These are phyloP conservation scores for Ogataea dorogensis DNA, from an alignment of 805 yeast species.

Conservation along the genomic window DNA sequence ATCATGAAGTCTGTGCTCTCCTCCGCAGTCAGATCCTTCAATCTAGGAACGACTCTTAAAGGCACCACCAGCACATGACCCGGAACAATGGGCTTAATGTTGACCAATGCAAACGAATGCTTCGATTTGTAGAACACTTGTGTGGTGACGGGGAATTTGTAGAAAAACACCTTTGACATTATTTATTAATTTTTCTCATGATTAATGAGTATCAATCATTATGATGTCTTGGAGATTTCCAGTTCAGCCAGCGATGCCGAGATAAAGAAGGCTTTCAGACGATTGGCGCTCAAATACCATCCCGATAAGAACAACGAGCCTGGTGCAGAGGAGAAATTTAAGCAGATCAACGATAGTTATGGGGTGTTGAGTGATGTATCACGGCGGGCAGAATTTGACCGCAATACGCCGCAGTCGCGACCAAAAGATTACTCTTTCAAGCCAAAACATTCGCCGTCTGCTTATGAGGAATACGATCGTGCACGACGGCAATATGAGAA, in stretches of 20 bases:
- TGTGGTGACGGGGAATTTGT: conserved; percentile 51
- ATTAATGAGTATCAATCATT: conserved; percentile 41
- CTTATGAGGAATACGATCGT: conserved; percentile 24
- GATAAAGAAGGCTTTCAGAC: conserved; percentile 77
- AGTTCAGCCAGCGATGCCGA: conserved; percentile 52
- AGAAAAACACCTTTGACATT: conserved; percentile 41
- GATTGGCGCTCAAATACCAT: conserved; percentile 68
- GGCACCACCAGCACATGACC: conserved; percentile 95
- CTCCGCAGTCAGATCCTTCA: conserved; percentile 67
- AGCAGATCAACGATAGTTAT: conserved; percentile 85
- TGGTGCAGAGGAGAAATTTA: conserved; percentile 78
- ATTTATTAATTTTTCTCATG: neutral
- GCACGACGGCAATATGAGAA: conserved; percentile 25
- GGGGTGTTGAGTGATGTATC: conserved; percentile 69
- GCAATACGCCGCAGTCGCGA: conserved; percentile 12
- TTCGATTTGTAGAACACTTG: conserved; percentile 60
- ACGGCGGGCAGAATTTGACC: conserved; percentile 60
- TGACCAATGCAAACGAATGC: conserved; percentile 80
- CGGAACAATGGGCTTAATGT: conserved; percentile 86
- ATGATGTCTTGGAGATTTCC: conserved; percentile 57
- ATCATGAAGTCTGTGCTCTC: conserved; percentile 77
- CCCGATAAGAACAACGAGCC: conserved; percentile 73
- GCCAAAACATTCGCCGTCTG: conserved; percentile 7
- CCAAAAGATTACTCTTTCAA: conserved; percentile 4
- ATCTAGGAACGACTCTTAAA: conserved; percentile 58